These are phyloP conservation scores for Sarocladium oryzae DNA, from an alignment of 2,329 filamentous ascomycete species.

Conservation along the genomic window DNA sequence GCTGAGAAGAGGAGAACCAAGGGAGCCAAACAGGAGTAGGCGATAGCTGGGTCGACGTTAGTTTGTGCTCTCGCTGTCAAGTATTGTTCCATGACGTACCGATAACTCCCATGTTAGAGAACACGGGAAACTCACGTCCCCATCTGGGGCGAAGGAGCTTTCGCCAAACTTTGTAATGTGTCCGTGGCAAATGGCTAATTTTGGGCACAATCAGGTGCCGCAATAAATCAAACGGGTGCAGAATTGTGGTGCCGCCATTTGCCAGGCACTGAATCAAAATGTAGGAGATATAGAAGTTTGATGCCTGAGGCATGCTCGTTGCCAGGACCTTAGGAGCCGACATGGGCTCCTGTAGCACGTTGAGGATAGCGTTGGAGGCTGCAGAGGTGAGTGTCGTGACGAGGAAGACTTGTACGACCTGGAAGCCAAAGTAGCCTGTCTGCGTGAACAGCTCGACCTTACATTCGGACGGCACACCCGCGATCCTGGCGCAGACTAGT, in stretches of 20 bases:
- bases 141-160: conserved; percentile 68
- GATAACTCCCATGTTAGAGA: conserved; percentile 75
- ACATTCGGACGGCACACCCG: conserved; percentile 73
- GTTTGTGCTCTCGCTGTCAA: not conserved
- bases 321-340: conserved; percentile 61
- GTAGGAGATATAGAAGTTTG: conserved; percentile 92
- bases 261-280: conserved; percentile 88
- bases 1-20: conserved; percentile 77
- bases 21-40: not conserved
- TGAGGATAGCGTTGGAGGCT: conserved; percentile 60
- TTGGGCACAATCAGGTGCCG: conserved; percentile 55
- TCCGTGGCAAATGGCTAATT: conserved; percentile 70
- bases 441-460: conserved; percentile 84
- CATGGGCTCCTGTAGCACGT: conserved; percentile 58
- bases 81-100: conserved; percentile 40
- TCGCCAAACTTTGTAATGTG: conserved; percentile 74
- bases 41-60: not conserved
- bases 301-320: conserved; percentile 68
- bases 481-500: conserved; percentile 65
- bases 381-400: conserved; percentile 78
- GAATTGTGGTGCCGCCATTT: conserved; percentile 65
- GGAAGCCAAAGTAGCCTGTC: conserved; percentile 85
- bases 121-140: conserved; percentile 76
- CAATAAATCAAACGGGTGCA: conserved; percentile 62
- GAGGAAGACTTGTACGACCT: conserved; percentile 87